Conservation (phyloP, 345 rosid genomes). For the Zanthoxylum bungeanum region DNA sequence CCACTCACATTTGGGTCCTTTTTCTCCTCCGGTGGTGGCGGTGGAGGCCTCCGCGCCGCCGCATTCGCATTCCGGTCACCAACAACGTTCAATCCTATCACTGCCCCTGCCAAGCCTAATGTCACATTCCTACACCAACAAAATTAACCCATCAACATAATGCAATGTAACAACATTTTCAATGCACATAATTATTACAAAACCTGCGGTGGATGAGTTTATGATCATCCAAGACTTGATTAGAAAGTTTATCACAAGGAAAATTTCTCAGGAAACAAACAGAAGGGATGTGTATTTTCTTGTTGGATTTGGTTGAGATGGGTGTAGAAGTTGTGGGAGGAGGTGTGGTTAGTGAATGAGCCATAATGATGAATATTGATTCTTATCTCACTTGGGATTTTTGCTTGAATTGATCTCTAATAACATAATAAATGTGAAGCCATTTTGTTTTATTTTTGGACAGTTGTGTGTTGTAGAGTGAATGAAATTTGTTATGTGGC, state of each 20-base stretch:
- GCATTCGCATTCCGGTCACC: slow-evolving; percentile 46
- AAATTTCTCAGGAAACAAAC: slow-evolving; percentile 12
- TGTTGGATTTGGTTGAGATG: slow-evolving; percentile 16
- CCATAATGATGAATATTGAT: slow-evolving; percentile 25
- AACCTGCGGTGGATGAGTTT: slow-evolving; percentile 44
- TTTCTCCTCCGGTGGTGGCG: slow-evolving; percentile 57
- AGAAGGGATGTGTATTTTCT: slow-evolving; percentile 12
- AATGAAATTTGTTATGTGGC: slow-evolving; percentile 16
- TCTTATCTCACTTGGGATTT: not conserved
- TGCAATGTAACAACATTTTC: not conserved
- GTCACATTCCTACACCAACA: slow-evolving; percentile 32
- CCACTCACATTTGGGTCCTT: slow-evolving; percentile 77
- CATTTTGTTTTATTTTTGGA: not conserved
- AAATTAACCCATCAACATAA: not conserved
- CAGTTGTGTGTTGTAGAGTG: not conserved
- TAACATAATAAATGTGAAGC: not conserved
- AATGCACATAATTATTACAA: not conserved
- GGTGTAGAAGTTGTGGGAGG: slow-evolving; percentile 28
- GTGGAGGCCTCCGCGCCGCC: slow-evolving; percentile 61
- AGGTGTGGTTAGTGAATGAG: slow-evolving; percentile 36
- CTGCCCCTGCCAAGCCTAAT: slow-evolving; percentile 42
- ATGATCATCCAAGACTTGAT: slow-evolving; percentile 16
- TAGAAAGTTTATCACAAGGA: slow-evolving; percentile 13
- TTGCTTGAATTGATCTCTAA: slow-evolving; percentile 12
- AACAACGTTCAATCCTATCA: slow-evolving; percentile 37